Conservation (phyloP, 1,284 basidiomycete genomes). For the Polyporus tsugae region DNA sequence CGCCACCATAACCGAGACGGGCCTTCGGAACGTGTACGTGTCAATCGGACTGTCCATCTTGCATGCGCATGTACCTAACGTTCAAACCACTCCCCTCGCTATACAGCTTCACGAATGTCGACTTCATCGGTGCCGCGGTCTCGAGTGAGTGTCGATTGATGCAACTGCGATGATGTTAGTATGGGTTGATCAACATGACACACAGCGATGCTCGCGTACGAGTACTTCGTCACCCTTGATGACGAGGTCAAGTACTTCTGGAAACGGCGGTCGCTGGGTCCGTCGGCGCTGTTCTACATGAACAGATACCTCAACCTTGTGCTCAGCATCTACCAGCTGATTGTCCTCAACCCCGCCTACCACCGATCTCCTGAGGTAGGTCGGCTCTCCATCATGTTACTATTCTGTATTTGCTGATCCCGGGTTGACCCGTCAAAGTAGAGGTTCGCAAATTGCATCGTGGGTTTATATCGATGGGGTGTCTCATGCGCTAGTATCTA, state of each 20-base stretch:
- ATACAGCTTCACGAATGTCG: not conserved
- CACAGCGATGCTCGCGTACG: conserved; percentile 7
- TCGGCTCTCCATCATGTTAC: not conserved
- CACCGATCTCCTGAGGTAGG: conserved; percentile 2
- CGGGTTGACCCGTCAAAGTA: not conserved
- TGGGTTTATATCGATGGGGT: not conserved
- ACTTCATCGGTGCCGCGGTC: not conserved
- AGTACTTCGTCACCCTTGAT: conserved; percentile 8
- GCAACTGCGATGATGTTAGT: not conserved
- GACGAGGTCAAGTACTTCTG: conserved; percentile 10
- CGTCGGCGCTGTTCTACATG: conserved; percentile 9
- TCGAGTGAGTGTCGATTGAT: not conserved
- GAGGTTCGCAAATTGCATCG: not conserved
- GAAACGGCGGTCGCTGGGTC: not conserved
- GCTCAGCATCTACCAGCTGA: not conserved
- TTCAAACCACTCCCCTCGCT: not conserved
- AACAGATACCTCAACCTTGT: conserved; percentile 10
- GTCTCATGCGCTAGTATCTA: not conserved
- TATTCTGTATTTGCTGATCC: not conserved
- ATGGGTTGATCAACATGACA: not conserved
- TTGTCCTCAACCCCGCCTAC: not conserved
- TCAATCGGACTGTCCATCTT: not conserved
- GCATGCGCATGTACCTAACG: not conserved
- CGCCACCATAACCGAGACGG: not conserved
- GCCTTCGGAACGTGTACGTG: not conserved